Evolutionary conservation across 2,329 filamentous ascomycete species (phyloP).

Genomic region (Colletotrichum orchidophilum): DNA sequence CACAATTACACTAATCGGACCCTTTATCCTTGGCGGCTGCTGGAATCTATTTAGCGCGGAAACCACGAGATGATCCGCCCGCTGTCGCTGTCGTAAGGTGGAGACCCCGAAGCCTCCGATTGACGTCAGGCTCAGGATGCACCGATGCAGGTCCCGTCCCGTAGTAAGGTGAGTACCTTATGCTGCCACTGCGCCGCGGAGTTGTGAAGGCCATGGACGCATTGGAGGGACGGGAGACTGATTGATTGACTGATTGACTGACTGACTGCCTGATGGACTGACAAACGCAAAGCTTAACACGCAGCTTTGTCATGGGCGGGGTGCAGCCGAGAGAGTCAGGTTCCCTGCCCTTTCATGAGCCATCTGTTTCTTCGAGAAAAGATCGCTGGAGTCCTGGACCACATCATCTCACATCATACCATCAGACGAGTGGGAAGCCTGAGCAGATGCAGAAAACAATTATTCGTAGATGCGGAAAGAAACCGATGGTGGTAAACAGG

Average conservation of each 20-base stretch:
- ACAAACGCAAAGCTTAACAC: not conserved
- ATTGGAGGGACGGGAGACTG: conserved; percentile 20
- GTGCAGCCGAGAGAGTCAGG: conserved; percentile 11
- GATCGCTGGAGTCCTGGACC: conserved; percentile 1
- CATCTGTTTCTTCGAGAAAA: conserved; percentile 13
- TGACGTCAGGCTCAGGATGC: conserved; percentile 26
- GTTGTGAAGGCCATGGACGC: not conserved
- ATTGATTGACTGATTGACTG: not conserved
- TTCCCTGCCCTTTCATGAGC: not conserved
- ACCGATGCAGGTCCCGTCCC: not conserved
- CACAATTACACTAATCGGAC: conserved; percentile 18
- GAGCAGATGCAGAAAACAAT: not conserved
- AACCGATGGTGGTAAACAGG: not conserved
- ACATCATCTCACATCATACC: not conserved
- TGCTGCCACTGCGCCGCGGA: not conserved
- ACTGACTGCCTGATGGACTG: not conserved
- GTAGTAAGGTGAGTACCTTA: too few species aligned
- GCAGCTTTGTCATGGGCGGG: not conserved
- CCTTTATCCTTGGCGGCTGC: conserved; percentile 22
- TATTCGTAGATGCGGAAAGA: not conserved
- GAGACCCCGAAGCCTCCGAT: conserved; percentile 32
- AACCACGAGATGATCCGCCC: conserved; percentile 6
- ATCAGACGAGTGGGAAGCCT: too few species aligned
- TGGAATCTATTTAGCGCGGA: not conserved
- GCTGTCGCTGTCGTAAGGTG: conserved; percentile 8